Base-by-base conservation (phyloP, 495 filamentous ascomycete genomes). In the Evernia prunastri region DNA sequence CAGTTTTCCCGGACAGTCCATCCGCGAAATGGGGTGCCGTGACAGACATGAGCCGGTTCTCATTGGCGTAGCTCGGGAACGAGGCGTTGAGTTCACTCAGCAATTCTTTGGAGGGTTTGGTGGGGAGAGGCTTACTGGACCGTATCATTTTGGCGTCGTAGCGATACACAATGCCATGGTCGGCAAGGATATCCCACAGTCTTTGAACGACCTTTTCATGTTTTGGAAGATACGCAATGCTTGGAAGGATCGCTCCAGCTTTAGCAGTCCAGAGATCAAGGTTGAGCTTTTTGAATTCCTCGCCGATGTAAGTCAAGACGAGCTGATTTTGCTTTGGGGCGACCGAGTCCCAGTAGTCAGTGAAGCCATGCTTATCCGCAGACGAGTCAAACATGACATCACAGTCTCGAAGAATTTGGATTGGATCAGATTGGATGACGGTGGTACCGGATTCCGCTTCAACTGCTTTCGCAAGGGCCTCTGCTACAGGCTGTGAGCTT, bases 221-320 rank as follows among this genome's bases (percentile, higher is more conserved):
- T 42, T 70, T 71, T 5, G 64, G 63, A 2, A 74, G 58, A 54
- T 57, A 58, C 20, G 59, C 37, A 8, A 74, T 60, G 25, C 59
- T 43, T 15, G 71, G 71, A 6, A 76, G 45, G 25, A 25, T 23
- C 9, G 68, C 59, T 7, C 72, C 76, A 13, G 67, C 42, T 10
- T 47, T 29, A n/a, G 75, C 43, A 0, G 49, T 20, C 9, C 42
- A 62, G 8, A 79, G 45, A 31, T 76, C 66, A 25, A 64, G 61
- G 1, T 74, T 74, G 5, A 80, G 61, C 18, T 51, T 53, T 4
- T 36, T 62, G 53, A 79, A 78, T 13, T 72, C 75, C 51, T 77
- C 72, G 11, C 72, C 62, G 17, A 73, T 70, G 47, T 79, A 79
- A 17, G 68, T 67, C 3, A 74, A 56, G 0, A 77, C 69, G 1